Base-by-base conservation (phyloP, 805 yeast genomes). In the Metschnikowia sp. region DNA sequence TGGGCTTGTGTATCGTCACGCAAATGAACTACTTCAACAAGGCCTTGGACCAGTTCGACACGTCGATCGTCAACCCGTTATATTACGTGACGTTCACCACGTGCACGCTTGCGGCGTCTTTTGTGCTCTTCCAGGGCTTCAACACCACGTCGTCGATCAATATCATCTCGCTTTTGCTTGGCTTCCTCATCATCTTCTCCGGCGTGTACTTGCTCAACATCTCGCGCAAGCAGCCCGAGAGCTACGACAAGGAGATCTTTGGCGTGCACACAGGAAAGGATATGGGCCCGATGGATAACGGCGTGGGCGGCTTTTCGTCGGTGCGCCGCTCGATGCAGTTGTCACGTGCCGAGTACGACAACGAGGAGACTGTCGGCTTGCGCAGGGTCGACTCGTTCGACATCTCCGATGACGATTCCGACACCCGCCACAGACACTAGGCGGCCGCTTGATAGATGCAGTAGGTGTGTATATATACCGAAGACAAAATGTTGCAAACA, bases 21-120 rank as follows among this genome's bases (percentile, higher is more conserved):
- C 97, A 89, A 68, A 89, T 89, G 96, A 89, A 88, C 71, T 89
- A 87, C 64, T 88, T 89, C 75, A 89, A 89, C 76, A 90, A 88
- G 72, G 96, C 96, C 0, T 75, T 89, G 61, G 96, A 91, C 58
- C 96, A 88, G 65, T 89, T 89, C 59, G 96, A 90, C 64, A 89
- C 96, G 6, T 86, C 95, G 0, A 87, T 89, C 56, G 96, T 89
- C 47, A 89, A 89, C 65, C 96, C 96, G 31, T 73, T 89, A 51
- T 89, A 89, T 70, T 89, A 90, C 61, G 97, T 89, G 45, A 83
- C 96, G 1, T 90, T 89, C 70, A 89, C 97, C 34, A 88, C 96
- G 0, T 88, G 86, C 42, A 90, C 96, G 0, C 75, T 89, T 58
- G 75, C 79, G 45, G 96, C 97, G 0, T 88, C 95, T 32, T 90